Percentiles rank a stretch among this genome's conserved stretches.
These are phyloP conservation scores for Tulasnella calospora DNA, from an alignment of 768 basidiomycete species.

Conservation along the genomic window DNA sequence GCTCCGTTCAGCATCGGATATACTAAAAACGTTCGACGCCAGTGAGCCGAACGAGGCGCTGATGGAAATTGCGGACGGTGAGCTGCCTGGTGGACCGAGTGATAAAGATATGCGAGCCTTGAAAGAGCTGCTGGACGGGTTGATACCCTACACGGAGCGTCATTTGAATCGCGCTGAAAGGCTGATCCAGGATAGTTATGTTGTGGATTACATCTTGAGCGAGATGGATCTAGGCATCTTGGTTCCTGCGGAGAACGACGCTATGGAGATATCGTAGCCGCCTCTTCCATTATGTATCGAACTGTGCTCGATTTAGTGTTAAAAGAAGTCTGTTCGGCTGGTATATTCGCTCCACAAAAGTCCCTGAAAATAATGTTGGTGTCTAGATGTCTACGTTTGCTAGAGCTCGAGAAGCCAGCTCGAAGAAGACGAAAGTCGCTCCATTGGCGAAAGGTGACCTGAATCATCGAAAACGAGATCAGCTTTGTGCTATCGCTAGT, in stretches of 20 bases:
- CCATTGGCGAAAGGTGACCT: constrained; percentile 96
- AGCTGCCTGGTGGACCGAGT: neutral
- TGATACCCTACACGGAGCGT: constrained; percentile 92
- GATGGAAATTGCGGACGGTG: constrained; percentile 20
- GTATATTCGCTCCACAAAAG: neutral
- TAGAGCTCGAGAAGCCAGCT: constrained; percentile 70
- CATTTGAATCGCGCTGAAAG: constrained; percentile 82
- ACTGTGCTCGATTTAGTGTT: neutral
- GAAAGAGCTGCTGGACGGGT: constrained; percentile 73
- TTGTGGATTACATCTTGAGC: constrained; percentile 81
- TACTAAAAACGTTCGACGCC: constrained; percentile 58
- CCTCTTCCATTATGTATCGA: neutral
- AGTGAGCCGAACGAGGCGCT: neutral
- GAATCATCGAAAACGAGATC: constrained; percentile 3
- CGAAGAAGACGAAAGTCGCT: constrained; percentile 93
- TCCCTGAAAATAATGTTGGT: neutral
- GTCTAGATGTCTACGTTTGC: constrained; percentile 13
- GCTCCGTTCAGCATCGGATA: constrained; percentile 65
- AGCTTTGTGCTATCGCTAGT: neutral
- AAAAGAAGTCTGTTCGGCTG: neutral
- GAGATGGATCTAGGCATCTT: constrained; percentile 64
- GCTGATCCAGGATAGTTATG: constrained; percentile 90
- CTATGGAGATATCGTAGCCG: neutral
- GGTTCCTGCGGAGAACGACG: constrained; percentile 16
- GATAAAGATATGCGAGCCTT: constrained; percentile 34